phyloP scores from a whole-genome alignment of 345 rosid genomes.

The Nasturtium officinale region DNA sequence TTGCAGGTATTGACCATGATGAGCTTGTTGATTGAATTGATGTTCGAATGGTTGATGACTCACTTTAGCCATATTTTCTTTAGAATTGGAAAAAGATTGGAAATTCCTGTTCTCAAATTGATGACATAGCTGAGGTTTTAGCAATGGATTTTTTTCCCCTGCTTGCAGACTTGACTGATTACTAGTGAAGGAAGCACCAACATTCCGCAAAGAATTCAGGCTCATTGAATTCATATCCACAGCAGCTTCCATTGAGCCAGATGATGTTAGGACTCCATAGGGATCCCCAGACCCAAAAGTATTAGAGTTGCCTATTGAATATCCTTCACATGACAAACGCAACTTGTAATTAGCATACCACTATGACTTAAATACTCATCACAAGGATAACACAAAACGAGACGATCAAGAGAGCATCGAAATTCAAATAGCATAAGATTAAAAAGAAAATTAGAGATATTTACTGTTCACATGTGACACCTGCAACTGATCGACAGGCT shows the following conservation, averaged over 20 bases:
- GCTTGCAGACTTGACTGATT: conserved; percentile 62
- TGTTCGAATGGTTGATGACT: conserved; percentile 66
- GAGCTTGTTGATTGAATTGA: conserved; percentile 55
- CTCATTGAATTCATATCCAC: conserved; percentile 56
- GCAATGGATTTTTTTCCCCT: conserved; percentile 49
- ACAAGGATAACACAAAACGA: neutral
- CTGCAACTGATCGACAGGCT: conserved; percentile 74
- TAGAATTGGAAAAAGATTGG: conserved; percentile 55
- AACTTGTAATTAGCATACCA: conserved; percentile 34
- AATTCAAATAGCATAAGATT: conserved; percentile 24
- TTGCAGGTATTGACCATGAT: conserved; percentile 63
- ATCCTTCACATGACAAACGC: conserved; percentile 69
- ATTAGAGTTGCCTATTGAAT: conserved; percentile 59
- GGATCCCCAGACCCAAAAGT: conserved; percentile 65
- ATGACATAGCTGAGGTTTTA: conserved; percentile 55
- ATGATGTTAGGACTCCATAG: conserved; percentile 56
- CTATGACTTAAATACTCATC: conserved; percentile 19
- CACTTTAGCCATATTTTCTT: conserved; percentile 58
- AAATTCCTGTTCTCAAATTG: conserved; percentile 70
- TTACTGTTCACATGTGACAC: conserved; percentile 69
- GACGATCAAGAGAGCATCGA: conserved; percentile 14
- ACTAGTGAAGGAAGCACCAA: conserved; percentile 51
- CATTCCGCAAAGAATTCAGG: conserved; percentile 57
- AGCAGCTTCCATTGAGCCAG: conserved; percentile 56
- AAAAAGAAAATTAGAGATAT: conserved; percentile 37